phyloP scores from a whole-genome alignment of 2,329 filamentous ascomycete species.

The Clonostachys chloroleuca region DNA sequence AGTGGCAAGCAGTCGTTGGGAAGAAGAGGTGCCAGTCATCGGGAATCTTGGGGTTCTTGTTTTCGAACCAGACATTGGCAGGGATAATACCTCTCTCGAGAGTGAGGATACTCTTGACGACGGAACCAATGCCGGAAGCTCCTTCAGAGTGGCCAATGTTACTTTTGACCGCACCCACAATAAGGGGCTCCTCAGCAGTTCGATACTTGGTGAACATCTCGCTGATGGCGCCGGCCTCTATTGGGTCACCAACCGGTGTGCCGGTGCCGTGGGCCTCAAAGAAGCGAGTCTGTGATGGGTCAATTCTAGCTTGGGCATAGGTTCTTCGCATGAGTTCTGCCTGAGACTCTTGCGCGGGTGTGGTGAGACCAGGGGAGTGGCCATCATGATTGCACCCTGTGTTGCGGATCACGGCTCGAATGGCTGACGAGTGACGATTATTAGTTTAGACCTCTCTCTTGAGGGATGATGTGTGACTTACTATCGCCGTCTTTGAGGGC shows the following conservation, averaged over 20 bases:
- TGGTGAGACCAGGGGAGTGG: slow-evolving; percentile 40
- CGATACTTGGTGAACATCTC: neutral
- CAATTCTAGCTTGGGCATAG: slow-evolving; percentile 29
- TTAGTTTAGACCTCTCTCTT: slow-evolving; percentile 50
- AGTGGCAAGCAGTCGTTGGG: slow-evolving; percentile 7
- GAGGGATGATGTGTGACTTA: slow-evolving; percentile 39
- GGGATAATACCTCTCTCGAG: slow-evolving; percentile 13
- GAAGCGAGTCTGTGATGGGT: slow-evolving; percentile 18
- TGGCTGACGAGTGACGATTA: slow-evolving; percentile 46
- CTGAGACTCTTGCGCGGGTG: slow-evolving; percentile 42
- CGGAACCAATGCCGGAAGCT: slow-evolving; percentile 12
- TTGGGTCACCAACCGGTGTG: slow-evolving; percentile 28
- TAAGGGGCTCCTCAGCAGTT: neutral
- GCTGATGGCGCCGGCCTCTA: slow-evolving; percentile 28
- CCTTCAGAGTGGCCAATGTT: slow-evolving; percentile 17
- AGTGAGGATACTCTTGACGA: slow-evolving; percentile 10
- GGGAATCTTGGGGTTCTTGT: slow-evolving; percentile 13
- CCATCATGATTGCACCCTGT: slow-evolving; percentile 28
- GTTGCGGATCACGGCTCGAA: slow-evolving; percentile 26
- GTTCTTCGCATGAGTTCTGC: slow-evolving; percentile 26
- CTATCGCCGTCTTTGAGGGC: slow-evolving; percentile 33
- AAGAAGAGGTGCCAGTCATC: neutral
- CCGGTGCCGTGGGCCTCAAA: slow-evolving; percentile 40
- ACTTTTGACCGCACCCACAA: slow-evolving; percentile 18
- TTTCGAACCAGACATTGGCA: slow-evolving; percentile 21